A percentile compares a stretch with the other conserved stretches of the same genome.
These are phyloP conservation scores for Russula vinacea DNA, from an alignment of 768 basidiomycete species.

Conservation along the genomic window DNA sequence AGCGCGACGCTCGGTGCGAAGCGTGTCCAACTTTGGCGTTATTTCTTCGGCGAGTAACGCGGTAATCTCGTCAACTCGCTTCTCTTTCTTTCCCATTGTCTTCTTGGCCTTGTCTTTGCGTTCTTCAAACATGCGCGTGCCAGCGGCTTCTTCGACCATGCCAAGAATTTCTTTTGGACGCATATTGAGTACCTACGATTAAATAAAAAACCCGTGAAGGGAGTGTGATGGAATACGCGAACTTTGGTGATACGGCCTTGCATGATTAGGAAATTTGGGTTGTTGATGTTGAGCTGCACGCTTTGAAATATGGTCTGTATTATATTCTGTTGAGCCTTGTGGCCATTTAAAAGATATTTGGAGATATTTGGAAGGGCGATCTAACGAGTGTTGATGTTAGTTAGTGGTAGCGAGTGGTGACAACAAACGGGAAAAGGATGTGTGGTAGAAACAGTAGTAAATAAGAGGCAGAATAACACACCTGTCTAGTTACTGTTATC, in stretches of 20 bases:
- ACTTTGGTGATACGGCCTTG: constrained; percentile 99
- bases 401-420: background rate
- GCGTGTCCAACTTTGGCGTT: constrained; percentile 87
- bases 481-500: constrained; percentile 96
- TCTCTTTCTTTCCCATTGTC: constrained; percentile 97
- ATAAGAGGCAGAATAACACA: constrained; percentile 36
- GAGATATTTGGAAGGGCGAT: constrained; percentile 90
- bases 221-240: constrained; percentile 13
- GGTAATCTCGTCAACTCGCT: constrained; percentile 86
- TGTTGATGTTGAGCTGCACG: constrained; percentile 98
- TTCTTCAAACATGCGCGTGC: constrained; percentile 99
- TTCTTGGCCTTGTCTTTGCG: constrained; percentile 94
- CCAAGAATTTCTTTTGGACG: constrained; percentile 95
- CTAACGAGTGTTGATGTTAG: constrained; percentile 40
- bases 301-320: constrained; percentile 93
- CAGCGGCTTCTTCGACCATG: constrained; percentile 98
- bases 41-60: constrained; percentile 84
- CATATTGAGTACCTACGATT: constrained; percentile 84
- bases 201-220: background rate
- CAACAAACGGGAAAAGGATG: background rate
- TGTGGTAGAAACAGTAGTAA: background rate
- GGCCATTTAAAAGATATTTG: constrained; percentile 95
- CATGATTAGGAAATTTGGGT: constrained; percentile 99
- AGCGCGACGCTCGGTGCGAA: constrained; percentile 83
- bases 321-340: constrained; percentile 80